A percentile compares a stretch with the other conserved stretches of the same genome.
These are phyloP conservation scores for Tulasnella sp. DNA, from an alignment of 768 basidiomycete species.

Conservation along the genomic window DNA sequence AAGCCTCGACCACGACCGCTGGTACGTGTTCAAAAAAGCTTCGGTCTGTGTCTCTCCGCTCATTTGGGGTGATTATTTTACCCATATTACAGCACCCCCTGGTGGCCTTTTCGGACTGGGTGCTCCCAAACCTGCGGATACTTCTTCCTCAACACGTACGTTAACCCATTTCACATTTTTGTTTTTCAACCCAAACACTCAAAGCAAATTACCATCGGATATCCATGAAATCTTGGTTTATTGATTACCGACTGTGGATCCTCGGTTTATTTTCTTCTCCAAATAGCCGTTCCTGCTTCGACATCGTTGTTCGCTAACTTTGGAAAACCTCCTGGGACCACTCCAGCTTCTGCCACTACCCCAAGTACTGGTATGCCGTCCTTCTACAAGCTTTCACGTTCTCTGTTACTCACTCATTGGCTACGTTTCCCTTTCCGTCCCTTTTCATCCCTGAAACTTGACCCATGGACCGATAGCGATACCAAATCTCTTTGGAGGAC, in stretches of 20 bases:
- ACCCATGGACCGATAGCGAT: neutral
- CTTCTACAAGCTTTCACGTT: neutral
- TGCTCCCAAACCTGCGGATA: neutral
- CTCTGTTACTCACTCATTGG: neutral
- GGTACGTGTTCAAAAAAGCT: neutral
- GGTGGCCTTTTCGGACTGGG: neutral
- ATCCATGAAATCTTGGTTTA: neutral
- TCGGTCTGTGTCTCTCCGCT: neutral
- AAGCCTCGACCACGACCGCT: neutral
- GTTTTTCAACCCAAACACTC: neutral
- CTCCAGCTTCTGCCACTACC: neutral
- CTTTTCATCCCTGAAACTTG: neutral
- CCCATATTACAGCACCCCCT: neutral
- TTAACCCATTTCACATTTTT: neutral
- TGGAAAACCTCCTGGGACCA: neutral
- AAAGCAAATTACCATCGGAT: neutral
- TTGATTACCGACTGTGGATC: neutral
- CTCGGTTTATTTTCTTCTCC: neutral
- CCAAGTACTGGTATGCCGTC: neutral
- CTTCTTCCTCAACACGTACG: neutral
- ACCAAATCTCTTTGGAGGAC: conserved; percentile 8
- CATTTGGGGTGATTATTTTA: neutral
- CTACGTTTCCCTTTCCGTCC: neutral
- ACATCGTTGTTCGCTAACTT: neutral
- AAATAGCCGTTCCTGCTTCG: neutral